Conservation (phyloP, 176 grass and related monocot genomes). For the Musa acuminata region DNA sequence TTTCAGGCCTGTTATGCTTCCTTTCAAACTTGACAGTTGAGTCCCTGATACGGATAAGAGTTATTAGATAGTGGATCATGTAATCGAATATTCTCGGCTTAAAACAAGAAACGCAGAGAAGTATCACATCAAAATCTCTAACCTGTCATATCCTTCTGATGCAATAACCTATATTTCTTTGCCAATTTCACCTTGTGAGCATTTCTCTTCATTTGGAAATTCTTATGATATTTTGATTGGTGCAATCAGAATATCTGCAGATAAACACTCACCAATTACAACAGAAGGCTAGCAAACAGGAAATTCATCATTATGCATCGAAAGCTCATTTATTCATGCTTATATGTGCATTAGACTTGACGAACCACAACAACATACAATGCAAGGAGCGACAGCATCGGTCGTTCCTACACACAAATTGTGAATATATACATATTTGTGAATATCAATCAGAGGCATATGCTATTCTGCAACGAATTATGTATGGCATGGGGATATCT, state of each 20-base stretch:
- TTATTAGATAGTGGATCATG: not conserved
- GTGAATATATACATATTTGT: too few relatives aligned
- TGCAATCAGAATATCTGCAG: constrained; percentile 76
- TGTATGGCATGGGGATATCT: too few relatives aligned
- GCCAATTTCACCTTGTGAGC: constrained; percentile 97
- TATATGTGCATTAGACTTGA: not conserved
- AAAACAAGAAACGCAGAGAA: not conserved
- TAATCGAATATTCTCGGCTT: not conserved
- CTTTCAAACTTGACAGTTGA: constrained; percentile 90
- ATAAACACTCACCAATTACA: not conserved
- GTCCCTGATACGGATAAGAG: constrained; percentile 28
- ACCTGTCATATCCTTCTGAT: constrained; percentile 81
- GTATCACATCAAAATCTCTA: not conserved
- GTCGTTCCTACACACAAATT: too few relatives aligned
- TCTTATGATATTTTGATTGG: constrained; percentile 95
- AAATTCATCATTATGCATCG: not conserved
- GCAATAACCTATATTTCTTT: constrained; percentile 60
- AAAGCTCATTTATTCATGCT: not conserved
- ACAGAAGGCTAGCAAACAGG: not conserved
- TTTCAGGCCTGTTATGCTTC: constrained; percentile 82
- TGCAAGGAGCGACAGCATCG: not conserved
- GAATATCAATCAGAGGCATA: not conserved
- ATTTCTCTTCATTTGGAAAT: constrained; percentile 99
- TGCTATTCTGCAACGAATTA: not conserved
- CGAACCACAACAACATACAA: too few relatives aligned